These are phyloP conservation scores for Albugo laibachii DNA, from an alignment of 352 stramenopile genomes.

Conservation along the genomic window DNA sequence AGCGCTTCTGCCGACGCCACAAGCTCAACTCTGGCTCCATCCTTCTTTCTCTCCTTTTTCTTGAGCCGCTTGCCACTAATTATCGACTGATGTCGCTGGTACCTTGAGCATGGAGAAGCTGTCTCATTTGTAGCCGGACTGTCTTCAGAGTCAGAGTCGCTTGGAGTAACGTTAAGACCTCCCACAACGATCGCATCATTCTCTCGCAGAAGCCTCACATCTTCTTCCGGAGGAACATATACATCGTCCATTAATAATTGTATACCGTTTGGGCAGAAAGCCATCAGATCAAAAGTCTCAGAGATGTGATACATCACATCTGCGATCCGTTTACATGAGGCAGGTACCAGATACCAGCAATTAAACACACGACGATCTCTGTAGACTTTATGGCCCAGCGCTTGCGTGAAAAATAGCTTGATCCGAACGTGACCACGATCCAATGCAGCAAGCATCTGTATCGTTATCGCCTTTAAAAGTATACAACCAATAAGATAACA, in stretches of 20 bases:
- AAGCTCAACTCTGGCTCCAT: too few relatives aligned
- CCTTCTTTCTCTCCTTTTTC: too few relatives aligned
- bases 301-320: conserved; percentile 34
- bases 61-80: too few relatives aligned
- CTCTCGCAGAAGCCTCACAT: conserved; percentile 34
- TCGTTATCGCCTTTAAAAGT: too few relatives aligned
- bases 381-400: conserved; percentile 22
- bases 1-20: too few relatives aligned
- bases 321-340: conserved; percentile 22
- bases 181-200: conserved; percentile 28
- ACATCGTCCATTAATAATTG: conserved; percentile 36
- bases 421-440: conserved; percentile 7
- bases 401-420: conserved; percentile 35
- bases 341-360: conserved; percentile 48
- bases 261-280: conserved; percentile 21
- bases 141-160: too few relatives aligned
- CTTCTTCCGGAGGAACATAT: conserved; percentile 34
- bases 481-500: too few relatives aligned
- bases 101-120: too few relatives aligned
- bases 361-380: conserved; percentile 23
- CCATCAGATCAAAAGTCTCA: conserved; percentile 29
- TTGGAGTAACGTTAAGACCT: too few relatives aligned
- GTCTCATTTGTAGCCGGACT: too few relatives aligned
- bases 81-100: too few relatives aligned
- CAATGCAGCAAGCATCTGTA: too few relatives aligned